Base-by-base conservation (phyloP, 2,329 filamentous ascomycete species). In the Phyllosticta paracitricarpa region DNA sequence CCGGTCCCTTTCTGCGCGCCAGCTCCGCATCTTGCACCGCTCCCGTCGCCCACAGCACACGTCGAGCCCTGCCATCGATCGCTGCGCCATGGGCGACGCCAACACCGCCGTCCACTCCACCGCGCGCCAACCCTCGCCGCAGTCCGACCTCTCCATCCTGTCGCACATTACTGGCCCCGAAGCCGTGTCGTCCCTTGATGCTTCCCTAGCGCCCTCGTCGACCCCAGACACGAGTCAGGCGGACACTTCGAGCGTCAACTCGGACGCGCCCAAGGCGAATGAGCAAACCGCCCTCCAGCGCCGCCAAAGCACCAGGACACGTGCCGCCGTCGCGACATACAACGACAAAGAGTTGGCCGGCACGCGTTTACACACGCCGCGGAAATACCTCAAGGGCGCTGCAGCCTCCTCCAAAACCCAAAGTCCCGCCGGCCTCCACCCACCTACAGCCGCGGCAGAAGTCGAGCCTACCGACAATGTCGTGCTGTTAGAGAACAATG, bases 181-280 rank as follows among this genome's bases (percentile, higher is more conserved):
- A 66, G 61, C 67, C 66, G 62, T 64, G 70, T 65, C 68, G 70
- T 62, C 65, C 68, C 65, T 70, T 70, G 63, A 53, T 55, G 67
- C 67, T 70, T 71, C 73, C 77, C 68, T 82, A 67, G 75, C 81
- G 77, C 81, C 81, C 76, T 83, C 82, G 57, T 76, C 73, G 22
- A 88, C 86, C 62, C 86, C 86, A 55, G 84, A 85, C 25, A 89
- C 86, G 56, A 88, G 84, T 66, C 76, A 86, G 66, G 82, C 81
- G 68, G 86, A 88, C 71, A 80, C 77, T 67, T 79, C 48, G 25
- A 87, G 84, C 73, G 76, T 85, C 51, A 72, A 77, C 51, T 78
- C 74, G 30, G 72, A 75, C 52, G 66, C 65, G 54, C 65, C 65
- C 54, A 65, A 65, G 57, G 51, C 51, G 3, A 10, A 22, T 25